A percentile compares a stretch with the other conserved stretches of the same genome.
Evolutionary conservation across 768 basidiomycete species (phyloP).

Genomic region (Daedaleopsis nitida): DNA sequence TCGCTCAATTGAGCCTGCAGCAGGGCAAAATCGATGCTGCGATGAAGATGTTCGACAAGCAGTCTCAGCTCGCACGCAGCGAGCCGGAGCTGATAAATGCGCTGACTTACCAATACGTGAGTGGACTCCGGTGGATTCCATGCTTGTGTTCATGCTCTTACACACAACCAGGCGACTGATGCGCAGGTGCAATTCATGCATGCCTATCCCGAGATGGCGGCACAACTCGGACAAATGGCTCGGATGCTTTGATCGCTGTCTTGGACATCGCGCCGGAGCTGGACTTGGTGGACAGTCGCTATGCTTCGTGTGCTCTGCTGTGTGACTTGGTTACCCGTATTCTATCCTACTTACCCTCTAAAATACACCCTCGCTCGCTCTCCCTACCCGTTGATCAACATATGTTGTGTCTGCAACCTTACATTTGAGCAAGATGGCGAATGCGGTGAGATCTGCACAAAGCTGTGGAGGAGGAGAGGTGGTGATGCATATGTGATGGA

Average conservation of each 20-base stretch:
- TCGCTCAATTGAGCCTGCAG: conserved; percentile 91
- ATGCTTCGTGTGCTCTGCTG: not conserved
- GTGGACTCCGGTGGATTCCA: conserved; percentile 27
- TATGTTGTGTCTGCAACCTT: not conserved
- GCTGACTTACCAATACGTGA: conserved; percentile 76
- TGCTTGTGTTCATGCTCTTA: not conserved
- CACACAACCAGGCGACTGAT: conserved; percentile 61
- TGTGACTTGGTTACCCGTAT: conserved; percentile 13
- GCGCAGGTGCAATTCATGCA: conserved; percentile 83
- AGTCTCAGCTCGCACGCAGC: conserved; percentile 84
- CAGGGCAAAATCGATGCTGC: conserved; percentile 88
- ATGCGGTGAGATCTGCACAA: not conserved
- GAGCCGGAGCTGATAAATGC: conserved; percentile 85
- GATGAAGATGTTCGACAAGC: conserved; percentile 81
- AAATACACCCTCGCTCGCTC: conserved; percentile 20
- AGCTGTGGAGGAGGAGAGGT: conserved; percentile 3
- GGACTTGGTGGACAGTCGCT: conserved; percentile 3
- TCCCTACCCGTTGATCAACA: not conserved
- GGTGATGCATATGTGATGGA: not conserved
- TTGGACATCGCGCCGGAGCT: not conserved
- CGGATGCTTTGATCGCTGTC: conserved; percentile 34
- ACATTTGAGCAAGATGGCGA: too few relatives aligned
- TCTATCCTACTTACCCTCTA: conserved; percentile 12
- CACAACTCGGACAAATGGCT: conserved; percentile 57
- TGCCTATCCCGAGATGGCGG: conserved; percentile 84